Evolutionary conservation across 2,329 filamentous ascomycete species (phyloP).

Genomic region (Pestalotiopsis sp.): DNA sequence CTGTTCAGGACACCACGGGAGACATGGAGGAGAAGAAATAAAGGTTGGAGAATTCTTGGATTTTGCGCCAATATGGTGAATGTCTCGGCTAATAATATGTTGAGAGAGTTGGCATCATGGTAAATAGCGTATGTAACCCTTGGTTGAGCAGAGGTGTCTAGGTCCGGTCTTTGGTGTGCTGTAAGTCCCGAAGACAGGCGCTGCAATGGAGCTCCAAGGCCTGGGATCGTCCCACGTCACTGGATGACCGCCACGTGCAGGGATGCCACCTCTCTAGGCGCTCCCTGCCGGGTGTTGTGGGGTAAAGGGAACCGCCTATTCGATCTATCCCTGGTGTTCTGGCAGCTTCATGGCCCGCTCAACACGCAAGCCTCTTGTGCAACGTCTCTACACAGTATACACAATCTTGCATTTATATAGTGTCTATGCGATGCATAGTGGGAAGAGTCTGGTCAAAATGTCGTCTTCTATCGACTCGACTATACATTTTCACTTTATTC

Average conservation of each 20-base stretch:
- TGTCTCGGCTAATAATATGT: conserved; percentile 3
- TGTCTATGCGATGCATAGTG: too few relatives aligned
- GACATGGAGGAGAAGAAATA: neutral
- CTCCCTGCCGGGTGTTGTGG: neutral
- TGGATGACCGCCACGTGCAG: neutral
- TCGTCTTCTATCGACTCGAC: neutral
- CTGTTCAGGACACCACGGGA: neutral
- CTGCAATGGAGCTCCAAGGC: neutral
- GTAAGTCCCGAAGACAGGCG: neutral
- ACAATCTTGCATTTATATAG: neutral
- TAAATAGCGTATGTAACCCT: neutral
- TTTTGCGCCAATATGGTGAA: neutral
- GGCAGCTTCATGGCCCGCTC: neutral
- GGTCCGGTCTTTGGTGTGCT: neutral
- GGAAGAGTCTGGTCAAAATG: neutral
- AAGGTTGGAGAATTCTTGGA: neutral
- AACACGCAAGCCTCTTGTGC: neutral
- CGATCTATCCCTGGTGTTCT: neutral
- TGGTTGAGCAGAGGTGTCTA: neutral
- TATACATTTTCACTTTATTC: neutral
- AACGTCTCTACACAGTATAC: too few relatives aligned
- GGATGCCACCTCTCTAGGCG: neutral
- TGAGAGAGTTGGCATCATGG: conserved; percentile 1
- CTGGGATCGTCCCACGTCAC: neutral
- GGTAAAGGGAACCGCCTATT: neutral